These are phyloP conservation scores for Pelargonium cotyledonis DNA, from an alignment of 441 rosid species.

Conservation along the genomic window DNA sequence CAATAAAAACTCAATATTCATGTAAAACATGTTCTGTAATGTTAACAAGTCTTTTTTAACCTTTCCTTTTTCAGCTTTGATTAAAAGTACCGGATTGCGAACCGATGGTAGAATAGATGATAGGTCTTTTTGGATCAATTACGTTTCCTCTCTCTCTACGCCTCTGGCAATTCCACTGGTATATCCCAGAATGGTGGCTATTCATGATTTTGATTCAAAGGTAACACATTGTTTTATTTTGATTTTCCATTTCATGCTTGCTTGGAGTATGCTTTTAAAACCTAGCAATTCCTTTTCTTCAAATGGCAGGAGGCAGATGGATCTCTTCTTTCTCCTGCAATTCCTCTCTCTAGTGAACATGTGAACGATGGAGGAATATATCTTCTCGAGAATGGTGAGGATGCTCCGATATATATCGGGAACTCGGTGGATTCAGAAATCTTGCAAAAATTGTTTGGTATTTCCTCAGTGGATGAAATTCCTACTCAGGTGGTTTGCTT, in stretches of 20 bases:
- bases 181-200: constrained; percentile 84
- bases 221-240: constrained; percentile 25
- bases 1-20: not conserved
- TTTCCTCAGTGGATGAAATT: constrained; percentile 56
- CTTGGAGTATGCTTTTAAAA: constrained; percentile 14
- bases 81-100: constrained; percentile 68
- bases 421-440: constrained; percentile 51
- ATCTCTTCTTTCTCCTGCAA: constrained; percentile 49
- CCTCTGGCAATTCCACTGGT: constrained; percentile 77
- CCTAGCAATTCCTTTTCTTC: constrained; percentile 16
- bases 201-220: constrained; percentile 69
- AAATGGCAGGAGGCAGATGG: constrained; percentile 57
- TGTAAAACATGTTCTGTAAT: not conserved
- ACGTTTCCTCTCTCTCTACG: constrained; percentile 63
- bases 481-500: constrained; percentile 53
- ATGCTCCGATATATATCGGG: constrained; percentile 72
- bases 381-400: constrained; percentile 95
- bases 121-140: constrained; percentile 76
- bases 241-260: not conserved
- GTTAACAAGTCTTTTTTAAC: constrained; percentile 15
- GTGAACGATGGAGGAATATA: constrained; percentile 81
- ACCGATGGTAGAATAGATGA: constrained; percentile 87
- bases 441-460: constrained; percentile 57
- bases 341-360: constrained; percentile 90
- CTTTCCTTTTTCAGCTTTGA: constrained; percentile 45